Evolutionary conservation across 495 filamentous ascomycete species (phyloP).

Genomic region (Aeminium ludgeri): DNA sequence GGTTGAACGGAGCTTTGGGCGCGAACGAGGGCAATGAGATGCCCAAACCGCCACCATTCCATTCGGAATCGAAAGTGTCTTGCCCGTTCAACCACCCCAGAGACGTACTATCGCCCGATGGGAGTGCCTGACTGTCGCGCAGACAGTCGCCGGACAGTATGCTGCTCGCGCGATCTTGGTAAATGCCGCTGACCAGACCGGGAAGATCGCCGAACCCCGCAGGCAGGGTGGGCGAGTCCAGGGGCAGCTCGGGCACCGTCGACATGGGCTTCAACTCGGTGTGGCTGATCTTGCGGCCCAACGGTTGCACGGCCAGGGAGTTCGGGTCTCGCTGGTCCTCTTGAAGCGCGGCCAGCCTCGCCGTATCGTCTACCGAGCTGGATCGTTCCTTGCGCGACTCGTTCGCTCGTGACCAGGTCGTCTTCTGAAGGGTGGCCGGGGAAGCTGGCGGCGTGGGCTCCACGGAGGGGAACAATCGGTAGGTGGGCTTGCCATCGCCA

Average conservation of each 20-base stretch:
- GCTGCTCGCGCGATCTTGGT: slow-evolving; percentile 6
- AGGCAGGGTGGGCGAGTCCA: slow-evolving; percentile 11
- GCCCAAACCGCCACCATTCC: not conserved
- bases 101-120: not conserved
- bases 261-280: slow-evolving; percentile 7
- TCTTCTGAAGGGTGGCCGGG: not conserved
- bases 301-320: not conserved
- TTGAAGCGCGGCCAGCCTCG: not conserved
- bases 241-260: slow-evolving; percentile 5
- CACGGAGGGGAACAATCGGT: slow-evolving; percentile 9
- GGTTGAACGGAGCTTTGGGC: too few species aligned
- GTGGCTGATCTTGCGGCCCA: not conserved
- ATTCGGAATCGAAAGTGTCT: not conserved
- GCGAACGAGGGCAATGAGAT: not conserved
- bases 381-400: slow-evolving; percentile 2
- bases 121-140: not conserved
- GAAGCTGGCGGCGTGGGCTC: slow-evolving; percentile 10
- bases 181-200: not conserved
- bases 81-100: not conserved
- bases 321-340: not conserved
- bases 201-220: not conserved
- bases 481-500: slow-evolving; percentile 1
- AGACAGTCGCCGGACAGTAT: slow-evolving; percentile 3
- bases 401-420: not conserved
- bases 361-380: slow-evolving; percentile 7